phyloP scores from a whole-genome alignment of 192 early-diverging fungal genomes.

The Thoreauomyces humboldtii region DNA sequence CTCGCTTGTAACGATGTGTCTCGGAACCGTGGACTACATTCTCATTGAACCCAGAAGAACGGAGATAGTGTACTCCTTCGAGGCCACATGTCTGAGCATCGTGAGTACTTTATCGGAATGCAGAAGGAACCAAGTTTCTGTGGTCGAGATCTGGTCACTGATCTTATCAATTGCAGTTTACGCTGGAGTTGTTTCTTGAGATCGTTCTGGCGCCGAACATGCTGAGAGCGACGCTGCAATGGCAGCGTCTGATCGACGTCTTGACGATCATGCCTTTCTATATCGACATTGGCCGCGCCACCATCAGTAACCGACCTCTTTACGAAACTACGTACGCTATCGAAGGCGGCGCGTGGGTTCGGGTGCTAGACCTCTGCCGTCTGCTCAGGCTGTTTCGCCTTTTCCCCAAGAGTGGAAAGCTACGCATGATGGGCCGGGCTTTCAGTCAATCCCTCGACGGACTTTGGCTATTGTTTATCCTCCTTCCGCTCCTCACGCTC shows the following conservation, averaged over 20 bases:
- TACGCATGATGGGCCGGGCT: constrained; percentile 24
- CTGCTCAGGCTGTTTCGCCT: constrained; percentile 19
- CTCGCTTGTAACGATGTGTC: constrained; percentile 25
- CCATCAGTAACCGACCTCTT: background rate
- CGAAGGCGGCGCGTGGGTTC: constrained; percentile 28
- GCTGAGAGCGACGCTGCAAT: background rate
- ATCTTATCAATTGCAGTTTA: no score
- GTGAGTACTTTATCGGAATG: constrained; percentile 11
- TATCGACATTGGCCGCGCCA: constrained; percentile 23
- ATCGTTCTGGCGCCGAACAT: background rate
- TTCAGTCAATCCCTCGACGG: constrained; percentile 13
- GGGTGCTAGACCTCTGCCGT: constrained; percentile 6
- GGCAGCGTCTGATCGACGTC: constrained; percentile 9
- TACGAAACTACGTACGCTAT: constrained; percentile 20
- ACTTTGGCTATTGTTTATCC: constrained; percentile 19
- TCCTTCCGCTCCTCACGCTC: constrained; percentile 14
- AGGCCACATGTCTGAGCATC: constrained; percentile 18
- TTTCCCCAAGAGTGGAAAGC: constrained; percentile 24
- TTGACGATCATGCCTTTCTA: constrained; percentile 23
- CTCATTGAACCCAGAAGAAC: background rate
- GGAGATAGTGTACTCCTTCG: background rate
- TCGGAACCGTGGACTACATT: constrained; percentile 20
- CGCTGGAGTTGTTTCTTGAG: constrained; percentile 13
- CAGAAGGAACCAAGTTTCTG: no score
- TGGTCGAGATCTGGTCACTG: no score